These are phyloP conservation scores for Penicillium sp. DNA, from an alignment of 2,329 filamentous ascomycete genomes.

Conservation along the genomic window DNA sequence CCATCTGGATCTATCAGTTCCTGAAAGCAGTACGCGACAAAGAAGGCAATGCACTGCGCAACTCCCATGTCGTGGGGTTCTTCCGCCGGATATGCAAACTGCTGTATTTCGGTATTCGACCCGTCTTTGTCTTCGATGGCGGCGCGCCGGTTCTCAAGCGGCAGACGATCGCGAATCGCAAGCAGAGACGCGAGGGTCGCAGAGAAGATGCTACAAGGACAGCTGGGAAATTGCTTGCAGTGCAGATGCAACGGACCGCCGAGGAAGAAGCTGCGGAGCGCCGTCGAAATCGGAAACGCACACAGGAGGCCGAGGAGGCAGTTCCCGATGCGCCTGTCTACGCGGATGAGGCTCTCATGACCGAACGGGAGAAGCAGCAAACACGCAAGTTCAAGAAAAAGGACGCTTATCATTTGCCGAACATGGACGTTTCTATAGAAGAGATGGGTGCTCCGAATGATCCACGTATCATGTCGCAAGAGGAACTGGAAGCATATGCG, in stretches of 20 bases:
- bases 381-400: conserved; percentile 79
- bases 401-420: conserved; percentile 91
- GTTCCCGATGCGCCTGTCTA: conserved; percentile 76
- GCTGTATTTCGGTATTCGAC: conserved; percentile 90
- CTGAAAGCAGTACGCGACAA: conserved; percentile 98
- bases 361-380: conserved; percentile 65
- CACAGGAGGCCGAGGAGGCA: conserved; percentile 56
- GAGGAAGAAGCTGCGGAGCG: conserved; percentile 71
- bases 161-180: conserved; percentile 76
- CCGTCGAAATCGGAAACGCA: conserved; percentile 47
- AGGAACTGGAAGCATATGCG: conserved; percentile 91
- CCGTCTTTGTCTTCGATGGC: conserved; percentile 97
- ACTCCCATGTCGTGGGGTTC: conserved; percentile 94
- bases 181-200: conserved; percentile 75
- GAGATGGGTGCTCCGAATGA: conserved; percentile 88
- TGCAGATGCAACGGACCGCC: conserved; percentile 87
- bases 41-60: conserved; percentile 91
- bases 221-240: conserved; percentile 81
- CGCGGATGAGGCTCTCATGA: conserved; percentile 82
- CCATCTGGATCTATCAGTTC: conserved; percentile 99
- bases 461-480: conserved; percentile 90
- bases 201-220: conserved; percentile 89
- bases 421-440: conserved; percentile 69
- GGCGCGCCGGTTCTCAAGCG: conserved; percentile 86
- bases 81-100: conserved; percentile 98